phyloP scores from a whole-genome alignment of 2,329 filamentous ascomycete genomes.

The Clathrospora elynae region DNA sequence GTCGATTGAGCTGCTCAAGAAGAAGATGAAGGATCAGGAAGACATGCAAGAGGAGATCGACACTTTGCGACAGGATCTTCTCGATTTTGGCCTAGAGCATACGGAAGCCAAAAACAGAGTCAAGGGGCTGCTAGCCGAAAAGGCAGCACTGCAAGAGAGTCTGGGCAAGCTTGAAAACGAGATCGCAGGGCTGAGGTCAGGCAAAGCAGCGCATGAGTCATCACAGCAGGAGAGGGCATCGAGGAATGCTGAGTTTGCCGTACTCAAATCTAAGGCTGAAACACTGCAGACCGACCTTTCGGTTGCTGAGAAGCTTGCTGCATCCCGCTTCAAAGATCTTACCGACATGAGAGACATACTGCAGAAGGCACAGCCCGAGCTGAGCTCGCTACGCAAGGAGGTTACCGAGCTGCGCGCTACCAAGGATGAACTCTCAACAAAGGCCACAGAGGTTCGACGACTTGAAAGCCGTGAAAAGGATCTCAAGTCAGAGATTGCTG shows the following conservation, averaged over 20 bases:
- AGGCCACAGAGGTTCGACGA: constrained; percentile 68
- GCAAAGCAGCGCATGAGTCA: constrained; percentile 53
- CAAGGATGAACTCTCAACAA: constrained; percentile 73
- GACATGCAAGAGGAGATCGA: constrained; percentile 85
- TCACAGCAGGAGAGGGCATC: constrained; percentile 60
- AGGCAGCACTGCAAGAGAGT: constrained; percentile 65
- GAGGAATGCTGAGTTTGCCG: constrained; percentile 69
- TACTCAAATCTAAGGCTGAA: constrained; percentile 71
- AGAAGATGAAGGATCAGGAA: constrained; percentile 75
- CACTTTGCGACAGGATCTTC: constrained; percentile 76
- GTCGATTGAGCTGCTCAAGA: constrained; percentile 72
- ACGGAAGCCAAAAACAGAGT: constrained; percentile 79
- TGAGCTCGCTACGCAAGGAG: constrained; percentile 78
- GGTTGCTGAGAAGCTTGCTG: constrained; percentile 83
- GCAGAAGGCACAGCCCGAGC: constrained; percentile 83
- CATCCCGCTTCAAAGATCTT: constrained; percentile 85
- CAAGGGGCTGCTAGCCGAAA: constrained; percentile 73
- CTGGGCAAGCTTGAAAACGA: constrained; percentile 74
- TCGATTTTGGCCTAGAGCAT: constrained; percentile 80
- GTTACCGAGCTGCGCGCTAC: constrained; percentile 72
- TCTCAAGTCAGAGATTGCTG: constrained; percentile 72
- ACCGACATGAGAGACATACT: constrained; percentile 78
- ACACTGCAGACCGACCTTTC: constrained; percentile 80
- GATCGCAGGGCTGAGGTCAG: constrained; percentile 61
- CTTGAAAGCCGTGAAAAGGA: constrained; percentile 84